A percentile compares a stretch with the other conserved stretches of the same genome.
These are phyloP conservation scores for Cyberlindnera galapagoensis DNA, from an alignment of 805 yeast species.

Conservation along the genomic window DNA sequence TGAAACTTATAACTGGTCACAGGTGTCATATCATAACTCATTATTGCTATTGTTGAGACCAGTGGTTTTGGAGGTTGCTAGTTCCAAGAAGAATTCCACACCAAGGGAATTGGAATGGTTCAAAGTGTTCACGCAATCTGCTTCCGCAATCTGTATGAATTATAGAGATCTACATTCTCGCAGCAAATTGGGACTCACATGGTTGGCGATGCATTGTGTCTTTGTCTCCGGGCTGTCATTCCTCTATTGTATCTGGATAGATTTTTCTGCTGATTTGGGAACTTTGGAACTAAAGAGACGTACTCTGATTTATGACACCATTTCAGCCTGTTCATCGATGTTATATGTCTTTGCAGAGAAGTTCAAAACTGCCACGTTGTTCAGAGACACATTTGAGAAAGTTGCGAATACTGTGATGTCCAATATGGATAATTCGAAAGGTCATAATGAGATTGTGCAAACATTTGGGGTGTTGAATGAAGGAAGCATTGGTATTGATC, in stretches of 20 bases:
- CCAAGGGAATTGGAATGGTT: conserved; percentile 27
- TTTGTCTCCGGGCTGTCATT: conserved; percentile 28
- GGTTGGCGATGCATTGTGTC: conserved; percentile 28
- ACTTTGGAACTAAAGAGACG: conserved; percentile 23
- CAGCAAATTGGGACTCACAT: conserved; percentile 24
- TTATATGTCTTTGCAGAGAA: conserved; percentile 26
- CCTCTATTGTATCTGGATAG: conserved; percentile 28
- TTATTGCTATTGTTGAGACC: conserved; percentile 27
- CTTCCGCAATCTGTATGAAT: conserved; percentile 25
- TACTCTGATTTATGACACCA: conserved; percentile 24
- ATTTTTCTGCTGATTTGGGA: conserved; percentile 11
- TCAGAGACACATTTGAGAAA: conserved; percentile 26
- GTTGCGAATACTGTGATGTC: conserved; percentile 17
- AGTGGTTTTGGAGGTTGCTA: conserved; percentile 21
- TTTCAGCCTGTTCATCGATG: conserved; percentile 25
- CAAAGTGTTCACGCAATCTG: conserved; percentile 26
- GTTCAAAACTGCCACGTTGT: conserved; percentile 22
- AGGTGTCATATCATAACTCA: conserved; percentile 30
- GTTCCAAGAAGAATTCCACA: conserved; percentile 9
- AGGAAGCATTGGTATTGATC: conserved; percentile 15
- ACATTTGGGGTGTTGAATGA: conserved; percentile 7
- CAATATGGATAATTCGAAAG: conserved; percentile 8
- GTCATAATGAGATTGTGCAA: not conserved
- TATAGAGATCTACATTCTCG: conserved; percentile 24
- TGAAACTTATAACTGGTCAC: conserved; percentile 29